Base-by-base conservation (phyloP, 1,284 basidiomycete genomes). In the Pascua guehoae region DNA sequence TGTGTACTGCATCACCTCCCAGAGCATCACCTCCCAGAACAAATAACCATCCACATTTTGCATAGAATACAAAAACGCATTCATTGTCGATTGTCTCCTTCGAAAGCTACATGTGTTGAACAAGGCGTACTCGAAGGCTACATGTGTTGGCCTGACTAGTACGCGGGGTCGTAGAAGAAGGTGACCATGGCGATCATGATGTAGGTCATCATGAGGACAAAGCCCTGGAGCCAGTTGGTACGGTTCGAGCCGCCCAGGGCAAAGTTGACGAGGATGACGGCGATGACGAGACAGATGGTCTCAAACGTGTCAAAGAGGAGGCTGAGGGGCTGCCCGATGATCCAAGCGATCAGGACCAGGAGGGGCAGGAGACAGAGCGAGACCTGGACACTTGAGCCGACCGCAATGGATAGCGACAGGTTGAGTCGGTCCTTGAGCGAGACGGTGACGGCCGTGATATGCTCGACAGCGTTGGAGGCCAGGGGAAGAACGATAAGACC, bases 341-440 rank as follows among this genome's bases (percentile, higher is more conserved):
- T 68, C 79, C 79, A 80, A 5, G 74, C 79, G 54, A 81, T 64
- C 12, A 81, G 61, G 36, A 86, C 80, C 51, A 86, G 74, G 24
- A 85, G 85, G 73, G 89, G 89, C 65, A 91, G 84, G 58, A 91
- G 85, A 70, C 92, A 87, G 45, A 93, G 81, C 0, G 89, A 87
- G 56, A 91, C 90, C 86, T 96, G 92, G 61, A 95, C 89, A 64
- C 87, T 88, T 5, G 88, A 90, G n/a, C 90, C 90, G 41, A 92
- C 88, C 8, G 92, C 91, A 51, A 93, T 89, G 52, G 86, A 85
- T 54, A 91, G 79, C 66, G 72, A 72, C n/a, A 80, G 66, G 61
- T 80, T 79, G 50, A 80, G 68, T 59, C 80, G 79, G 64, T 79
- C 79, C 77, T 92, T 90, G 62, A 90, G 85, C 0, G 90, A 90